Evolutionary conservation across 1,284 basidiomycete species (phyloP).

Genomic region (Austropuccinia psidii): DNA sequence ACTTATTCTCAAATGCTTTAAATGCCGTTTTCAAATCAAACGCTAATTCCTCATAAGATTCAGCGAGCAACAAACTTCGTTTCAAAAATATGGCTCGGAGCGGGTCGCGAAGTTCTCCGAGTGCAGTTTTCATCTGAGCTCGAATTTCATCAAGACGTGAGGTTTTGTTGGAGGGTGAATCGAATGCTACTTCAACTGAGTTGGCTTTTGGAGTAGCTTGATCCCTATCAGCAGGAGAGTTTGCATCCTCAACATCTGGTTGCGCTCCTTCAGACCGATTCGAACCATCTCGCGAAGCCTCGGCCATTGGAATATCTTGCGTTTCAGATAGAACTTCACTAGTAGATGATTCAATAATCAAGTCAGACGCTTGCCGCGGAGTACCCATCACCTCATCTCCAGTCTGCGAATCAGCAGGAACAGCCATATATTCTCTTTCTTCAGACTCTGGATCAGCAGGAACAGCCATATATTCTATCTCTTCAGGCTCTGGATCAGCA

Average conservation of each 20-base stretch:
- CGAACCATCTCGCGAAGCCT: too few relatives aligned
- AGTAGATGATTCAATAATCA: not conserved
- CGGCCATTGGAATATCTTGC: not conserved
- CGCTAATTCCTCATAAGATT: conserved; percentile 75
- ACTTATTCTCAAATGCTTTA: conserved; percentile 49
- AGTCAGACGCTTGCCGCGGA: not conserved
- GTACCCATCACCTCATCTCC: not conserved
- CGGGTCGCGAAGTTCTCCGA: conserved; percentile 62
- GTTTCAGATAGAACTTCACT: not conserved
- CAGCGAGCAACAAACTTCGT: conserved; percentile 68
- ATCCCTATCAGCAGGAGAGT: not conserved
- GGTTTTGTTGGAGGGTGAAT: conserved; percentile 22
- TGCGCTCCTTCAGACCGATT: too few relatives aligned
- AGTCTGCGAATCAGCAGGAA: too few relatives aligned
- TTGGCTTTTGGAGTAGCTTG: conserved; percentile 35
- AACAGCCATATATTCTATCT: too few relatives aligned
- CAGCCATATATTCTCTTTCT: too few relatives aligned
- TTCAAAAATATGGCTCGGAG: conserved; percentile 61
- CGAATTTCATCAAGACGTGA: conserved; percentile 51
- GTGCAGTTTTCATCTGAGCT: conserved; percentile 50
- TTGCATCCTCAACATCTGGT: not conserved
- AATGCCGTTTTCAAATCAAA: conserved; percentile 81
- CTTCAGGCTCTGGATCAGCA: too few relatives aligned
- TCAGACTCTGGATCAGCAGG: too few relatives aligned
- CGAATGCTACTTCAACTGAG: conserved; percentile 38